Conservation (phyloP, 306 rosid species). For the Lathyrus tuberosus region DNA sequence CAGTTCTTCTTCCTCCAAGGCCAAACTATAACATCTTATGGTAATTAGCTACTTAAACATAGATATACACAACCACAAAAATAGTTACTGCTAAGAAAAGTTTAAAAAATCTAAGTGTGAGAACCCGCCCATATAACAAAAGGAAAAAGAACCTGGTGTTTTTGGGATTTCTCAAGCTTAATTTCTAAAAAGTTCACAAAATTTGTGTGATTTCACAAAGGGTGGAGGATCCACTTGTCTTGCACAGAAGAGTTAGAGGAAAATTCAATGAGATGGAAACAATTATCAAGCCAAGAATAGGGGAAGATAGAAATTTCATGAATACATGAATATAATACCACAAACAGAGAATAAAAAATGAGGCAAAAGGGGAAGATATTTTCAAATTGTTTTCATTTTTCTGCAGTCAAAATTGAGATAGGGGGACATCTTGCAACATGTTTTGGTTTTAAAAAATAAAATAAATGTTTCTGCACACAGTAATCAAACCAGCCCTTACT, state of each 20-base stretch:
- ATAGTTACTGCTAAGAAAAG: too few species aligned
- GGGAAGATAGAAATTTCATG: constrained; percentile 22
- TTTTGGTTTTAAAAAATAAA: constrained; percentile 3
- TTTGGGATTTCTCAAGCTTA: background rate
- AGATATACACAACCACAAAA: too few species aligned
- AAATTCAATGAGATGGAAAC: background rate
- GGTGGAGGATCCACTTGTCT: background rate
- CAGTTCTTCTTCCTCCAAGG: too few species aligned
- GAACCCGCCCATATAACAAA: too few species aligned
- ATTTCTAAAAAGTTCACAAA: background rate
- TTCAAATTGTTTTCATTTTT: constrained; percentile 16
- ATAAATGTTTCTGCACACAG: constrained; percentile 3
- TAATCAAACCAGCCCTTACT: constrained; percentile 8
- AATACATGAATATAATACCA: background rate
- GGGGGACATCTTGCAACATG: constrained; percentile 2
- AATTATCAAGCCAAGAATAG: constrained; percentile 2
- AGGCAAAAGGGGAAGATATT: constrained; percentile 15
- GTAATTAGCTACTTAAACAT: too few species aligned
- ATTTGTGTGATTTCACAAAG: background rate
- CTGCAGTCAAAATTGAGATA: constrained; percentile 10
- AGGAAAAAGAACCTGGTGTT: too few species aligned
- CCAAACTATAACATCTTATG: too few species aligned
- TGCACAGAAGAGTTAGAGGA: constrained; percentile 2
- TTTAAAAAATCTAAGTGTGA: too few species aligned
- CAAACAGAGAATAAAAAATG: constrained; percentile 3